Conservation (phyloP, 1,139 yeast genomes). For the Candida frijolesensis region DNA sequence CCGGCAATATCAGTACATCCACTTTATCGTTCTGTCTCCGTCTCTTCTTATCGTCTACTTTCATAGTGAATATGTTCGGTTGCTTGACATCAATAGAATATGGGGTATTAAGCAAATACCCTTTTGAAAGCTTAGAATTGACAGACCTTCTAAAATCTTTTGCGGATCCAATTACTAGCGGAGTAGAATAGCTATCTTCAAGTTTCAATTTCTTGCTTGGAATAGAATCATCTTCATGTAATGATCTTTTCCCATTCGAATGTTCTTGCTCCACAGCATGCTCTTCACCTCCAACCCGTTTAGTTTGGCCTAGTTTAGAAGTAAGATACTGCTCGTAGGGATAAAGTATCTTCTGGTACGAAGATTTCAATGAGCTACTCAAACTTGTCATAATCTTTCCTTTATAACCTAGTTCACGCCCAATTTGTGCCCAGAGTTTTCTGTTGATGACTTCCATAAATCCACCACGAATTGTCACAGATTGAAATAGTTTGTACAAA, state of each 20-base stretch:
- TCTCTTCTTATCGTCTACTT: slow-evolving; percentile 19
- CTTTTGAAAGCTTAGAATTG: slow-evolving; percentile 48
- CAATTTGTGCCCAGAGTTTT: slow-evolving; percentile 67
- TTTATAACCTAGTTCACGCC: slow-evolving; percentile 74
- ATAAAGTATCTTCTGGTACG: slow-evolving; percentile 45
- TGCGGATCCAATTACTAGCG: slow-evolving; percentile 51
- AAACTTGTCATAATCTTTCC: slow-evolving; percentile 62
- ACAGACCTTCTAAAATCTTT: slow-evolving; percentile 47
- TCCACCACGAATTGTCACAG: slow-evolving; percentile 62
- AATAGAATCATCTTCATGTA: slow-evolving; percentile 6
- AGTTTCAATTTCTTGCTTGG: slow-evolving; percentile 9
- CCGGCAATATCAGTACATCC: slow-evolving; percentile 28
- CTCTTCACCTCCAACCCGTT: slow-evolving; percentile 5
- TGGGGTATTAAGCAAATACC: slow-evolving; percentile 47
- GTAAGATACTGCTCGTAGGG: slow-evolving; percentile 32
- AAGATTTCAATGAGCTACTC: slow-evolving; percentile 65
- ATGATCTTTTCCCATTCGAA: slow-evolving; percentile 13
- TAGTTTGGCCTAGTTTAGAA: slow-evolving; percentile 10
- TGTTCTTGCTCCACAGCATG: slow-evolving; percentile 1
- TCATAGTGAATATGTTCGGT: slow-evolving; percentile 23
- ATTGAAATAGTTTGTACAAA: slow-evolving; percentile 50
- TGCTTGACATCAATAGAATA: slow-evolving; percentile 39
- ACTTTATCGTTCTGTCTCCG: slow-evolving; percentile 21
- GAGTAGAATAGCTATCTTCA: slow-evolving; percentile 18
- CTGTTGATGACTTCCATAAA: slow-evolving; percentile 54